Evolutionary conservation across 2,329 filamentous ascomycete species (phyloP).

Genomic region (Scorias spongiosa): DNA sequence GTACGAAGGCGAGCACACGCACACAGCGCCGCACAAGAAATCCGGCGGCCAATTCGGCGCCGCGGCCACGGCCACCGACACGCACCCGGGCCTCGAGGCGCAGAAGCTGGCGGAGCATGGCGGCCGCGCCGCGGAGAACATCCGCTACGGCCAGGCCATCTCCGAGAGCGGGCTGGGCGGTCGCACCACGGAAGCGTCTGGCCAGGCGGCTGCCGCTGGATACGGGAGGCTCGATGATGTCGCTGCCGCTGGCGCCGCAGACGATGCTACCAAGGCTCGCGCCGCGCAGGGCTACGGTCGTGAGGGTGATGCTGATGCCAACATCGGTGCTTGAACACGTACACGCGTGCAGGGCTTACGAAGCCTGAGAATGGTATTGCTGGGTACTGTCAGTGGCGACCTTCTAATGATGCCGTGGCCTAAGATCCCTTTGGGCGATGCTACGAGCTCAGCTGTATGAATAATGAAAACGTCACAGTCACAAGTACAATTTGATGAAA

Average conservation of each 20-base stretch:
- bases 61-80: constrained; percentile 18
- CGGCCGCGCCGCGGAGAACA: constrained; percentile 35
- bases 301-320: constrained; percentile 26
- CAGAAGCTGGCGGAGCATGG: constrained; percentile 23
- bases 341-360: neutral
- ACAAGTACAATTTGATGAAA: too few relatives aligned
- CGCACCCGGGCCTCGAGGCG: constrained; percentile 15
- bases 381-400: too few relatives aligned
- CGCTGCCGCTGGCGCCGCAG: constrained; percentile 7
- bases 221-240: constrained; percentile 12
- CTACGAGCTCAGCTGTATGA: too few relatives aligned
- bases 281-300: constrained; percentile 25
- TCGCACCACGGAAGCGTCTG: constrained; percentile 17
- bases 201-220: constrained; percentile 23
- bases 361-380: neutral
- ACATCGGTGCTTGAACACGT: constrained; percentile 33
- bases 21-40: constrained; percentile 35
- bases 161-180: constrained; percentile 41
- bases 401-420: too few relatives aligned
- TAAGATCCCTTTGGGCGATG: too few relatives aligned
- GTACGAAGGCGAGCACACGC: constrained; percentile 43
- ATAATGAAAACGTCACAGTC: too few relatives aligned
- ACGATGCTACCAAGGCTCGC: constrained; percentile 20
- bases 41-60: constrained; percentile 40
- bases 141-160: constrained; percentile 41